phyloP scores from a whole-genome alignment of 2,329 filamentous ascomycete genomes.

The Botrytis fabae region DNA sequence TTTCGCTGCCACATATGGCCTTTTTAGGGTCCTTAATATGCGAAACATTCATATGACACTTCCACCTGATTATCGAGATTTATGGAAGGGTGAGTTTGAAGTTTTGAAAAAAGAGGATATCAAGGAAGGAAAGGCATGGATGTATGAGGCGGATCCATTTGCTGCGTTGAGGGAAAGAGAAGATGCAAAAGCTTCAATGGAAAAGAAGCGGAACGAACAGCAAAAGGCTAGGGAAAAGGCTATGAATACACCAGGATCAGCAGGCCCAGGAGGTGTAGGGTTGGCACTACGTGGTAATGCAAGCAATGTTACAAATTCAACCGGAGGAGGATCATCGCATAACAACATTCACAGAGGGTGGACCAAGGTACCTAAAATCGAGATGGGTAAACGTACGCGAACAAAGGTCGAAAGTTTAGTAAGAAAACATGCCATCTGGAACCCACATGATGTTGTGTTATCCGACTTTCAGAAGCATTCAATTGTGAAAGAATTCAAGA shows the following conservation, averaged over 20 bases:
- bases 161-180: slow-evolving; percentile 75
- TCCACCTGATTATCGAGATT: slow-evolving; percentile 81
- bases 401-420: slow-evolving; percentile 78
- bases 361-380: slow-evolving; percentile 83
- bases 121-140: slow-evolving; percentile 77
- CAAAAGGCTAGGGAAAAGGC: slow-evolving; percentile 69
- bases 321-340: slow-evolving; percentile 40
- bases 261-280: slow-evolving; percentile 49
- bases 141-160: slow-evolving; percentile 97
- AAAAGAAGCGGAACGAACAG: slow-evolving; percentile 76
- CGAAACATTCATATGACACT: slow-evolving; percentile 94
- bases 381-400: slow-evolving; percentile 83
- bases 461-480: slow-evolving; percentile 54
- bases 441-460: slow-evolving; percentile 73
- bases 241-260: slow-evolving; percentile 56
- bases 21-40: slow-evolving; percentile 92
- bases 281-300: slow-evolving; percentile 53
- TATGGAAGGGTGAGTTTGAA: slow-evolving; percentile 89
- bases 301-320: slow-evolving; percentile 31
- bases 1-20: slow-evolving; percentile 86
- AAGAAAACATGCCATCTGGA: slow-evolving; percentile 80
- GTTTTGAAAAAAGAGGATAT: slow-evolving; percentile 79
- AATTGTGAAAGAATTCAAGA: slow-evolving; percentile 71
- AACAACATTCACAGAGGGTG: slow-evolving; percentile 64
- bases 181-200: slow-evolving; percentile 70